Evolutionary conservation across 2,329 filamentous ascomycete genomes (phyloP).

Genomic region (Mycogone perniciosa): DNA sequence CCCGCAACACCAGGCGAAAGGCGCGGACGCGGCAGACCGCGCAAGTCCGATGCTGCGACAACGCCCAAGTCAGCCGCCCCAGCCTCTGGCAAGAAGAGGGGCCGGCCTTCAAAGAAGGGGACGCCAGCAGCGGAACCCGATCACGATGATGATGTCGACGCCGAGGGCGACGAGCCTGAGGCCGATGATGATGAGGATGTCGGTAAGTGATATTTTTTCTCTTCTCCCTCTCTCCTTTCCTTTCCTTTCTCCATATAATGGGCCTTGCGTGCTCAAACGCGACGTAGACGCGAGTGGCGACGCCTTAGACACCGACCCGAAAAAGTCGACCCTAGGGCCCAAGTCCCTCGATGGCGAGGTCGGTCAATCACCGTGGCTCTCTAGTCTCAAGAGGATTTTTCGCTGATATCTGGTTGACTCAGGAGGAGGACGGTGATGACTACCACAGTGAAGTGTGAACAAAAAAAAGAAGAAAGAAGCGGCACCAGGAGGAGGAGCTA

Average conservation of each 20-base stretch:
- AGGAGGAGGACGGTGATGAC: slow-evolving; percentile 18
- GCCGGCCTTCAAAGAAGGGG: slow-evolving; percentile 12
- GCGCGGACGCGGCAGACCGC: slow-evolving; percentile 25
- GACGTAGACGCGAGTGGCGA: slow-evolving; percentile 7
- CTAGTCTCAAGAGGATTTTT: slow-evolving; percentile 20
- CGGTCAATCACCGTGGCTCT: slow-evolving; percentile 19
- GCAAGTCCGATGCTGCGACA: slow-evolving; percentile 20
- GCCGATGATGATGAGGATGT: slow-evolving; percentile 8
- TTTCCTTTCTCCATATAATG: too few relatives aligned
- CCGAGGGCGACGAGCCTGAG: slow-evolving; percentile 15
- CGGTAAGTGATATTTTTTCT: background rate
- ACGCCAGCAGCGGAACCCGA: slow-evolving; percentile 22
- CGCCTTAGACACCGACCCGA: slow-evolving; percentile 1
- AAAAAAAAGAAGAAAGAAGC: background rate
- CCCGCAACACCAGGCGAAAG: slow-evolving; percentile 13
- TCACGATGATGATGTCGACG: slow-evolving; percentile 16
- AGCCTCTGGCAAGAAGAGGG: slow-evolving; percentile 1
- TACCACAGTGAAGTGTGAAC: slow-evolving; percentile 16
- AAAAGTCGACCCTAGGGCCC: slow-evolving; percentile 6
- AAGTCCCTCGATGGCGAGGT: slow-evolving; percentile 21
- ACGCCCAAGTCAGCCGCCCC: slow-evolving; percentile 14
- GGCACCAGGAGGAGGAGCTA: background rate
- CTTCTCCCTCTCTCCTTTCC: background rate
- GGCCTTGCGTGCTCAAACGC: background rate
- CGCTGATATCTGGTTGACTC: slow-evolving; percentile 18